These are phyloP conservation scores for Cercospora sp. DNA, from an alignment of 2,329 filamentous ascomycete species.

Conservation along the genomic window DNA sequence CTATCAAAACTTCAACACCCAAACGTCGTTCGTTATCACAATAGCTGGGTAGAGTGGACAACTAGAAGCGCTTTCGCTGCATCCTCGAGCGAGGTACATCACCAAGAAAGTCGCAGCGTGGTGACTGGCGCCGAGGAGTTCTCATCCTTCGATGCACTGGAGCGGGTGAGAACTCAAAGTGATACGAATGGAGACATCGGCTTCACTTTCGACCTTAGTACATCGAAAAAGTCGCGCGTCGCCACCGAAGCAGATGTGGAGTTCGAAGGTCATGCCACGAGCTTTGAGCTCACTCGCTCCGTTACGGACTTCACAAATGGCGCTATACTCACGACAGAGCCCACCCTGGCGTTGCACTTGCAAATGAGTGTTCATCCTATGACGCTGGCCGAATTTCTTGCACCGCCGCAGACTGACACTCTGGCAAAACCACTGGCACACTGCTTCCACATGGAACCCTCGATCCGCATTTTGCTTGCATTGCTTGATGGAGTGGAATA, in stretches of 20 bases:
- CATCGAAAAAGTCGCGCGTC: background rate
- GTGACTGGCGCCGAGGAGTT: constrained; percentile 33
- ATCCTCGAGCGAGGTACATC: constrained; percentile 23
- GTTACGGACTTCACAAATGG: constrained; percentile 16
- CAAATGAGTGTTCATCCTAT: constrained; percentile 68
- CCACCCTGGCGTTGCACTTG: constrained; percentile 59
- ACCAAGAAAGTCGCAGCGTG: constrained; percentile 4
- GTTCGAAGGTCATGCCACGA: background rate
- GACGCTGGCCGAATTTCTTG: constrained; percentile 61
- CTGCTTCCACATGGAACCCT: constrained; percentile 63
- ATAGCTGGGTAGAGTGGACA: constrained; percentile 62
- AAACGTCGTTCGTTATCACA: constrained; percentile 67
- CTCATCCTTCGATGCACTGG: constrained; percentile 10
- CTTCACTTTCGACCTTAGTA: constrained; percentile 24
- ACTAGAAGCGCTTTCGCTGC: constrained; percentile 1
- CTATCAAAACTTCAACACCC: constrained; percentile 63
- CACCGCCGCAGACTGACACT: constrained; percentile 33
- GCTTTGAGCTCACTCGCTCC: constrained; percentile 5
- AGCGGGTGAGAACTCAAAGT: constrained; percentile 26
- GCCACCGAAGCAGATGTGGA: background rate
- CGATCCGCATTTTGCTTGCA: constrained; percentile 58
- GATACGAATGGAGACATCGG: constrained; percentile 19
- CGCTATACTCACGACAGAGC: constrained; percentile 20
- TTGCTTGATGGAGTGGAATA: constrained; percentile 66
- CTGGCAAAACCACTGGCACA: constrained; percentile 46